Evolutionary conservation across 1,284 basidiomycete species (phyloP), one percentile per base, ranked within the genome.

Genomic region (Apiotrichum porosum): DNA sequence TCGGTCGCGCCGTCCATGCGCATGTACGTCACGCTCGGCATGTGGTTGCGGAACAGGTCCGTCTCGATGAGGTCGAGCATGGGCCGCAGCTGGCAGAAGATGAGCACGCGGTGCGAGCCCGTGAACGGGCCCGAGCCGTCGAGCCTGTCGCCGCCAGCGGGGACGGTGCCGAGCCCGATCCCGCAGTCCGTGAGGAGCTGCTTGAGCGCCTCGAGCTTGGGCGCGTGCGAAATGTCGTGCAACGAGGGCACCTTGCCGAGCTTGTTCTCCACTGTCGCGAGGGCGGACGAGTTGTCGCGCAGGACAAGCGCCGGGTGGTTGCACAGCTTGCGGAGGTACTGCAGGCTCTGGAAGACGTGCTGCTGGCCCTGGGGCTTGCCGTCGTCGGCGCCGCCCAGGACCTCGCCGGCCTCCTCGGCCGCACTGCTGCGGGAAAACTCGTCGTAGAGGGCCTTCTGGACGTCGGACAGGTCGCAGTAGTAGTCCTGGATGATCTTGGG

Each of bases 401-500:
- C 82, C 51, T 81, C 81, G 50, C 86, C 83, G 1, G 79, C 85
- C 32, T 82, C 79, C 31, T 78, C 69, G 48, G 76, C 81, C 21
- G 83, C 89, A 57, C 83, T 81, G 1, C 91, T 94, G 66, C 82
- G 82, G 1, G 87, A 83, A 64, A 92, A 95, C 64, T 93, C 86
- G 66, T 97, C 93, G 69, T 97, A 97, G 15, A 97, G 79, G 61
- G 84, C 79, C 73, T 91, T 90, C 76, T 98, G 93, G 44, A 98
- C 73, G 14, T 91, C 86, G 0, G 93, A 97, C 3, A 99, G 79
- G 65, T 98, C 94, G 78, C 94, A 97, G 66, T 97, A 95, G 72
- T 98, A 97, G 69, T 99, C 95, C 73, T 99, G 95, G 56, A 99
- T 98, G 71, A 99, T 99, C 77, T 99, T 98, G 3, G 95, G 95